Percentiles rank a stretch among this genome's conserved stretches.
Conservation (phyloP, 164 flowering plant species). For the Vitis rotundifolia region DNA sequence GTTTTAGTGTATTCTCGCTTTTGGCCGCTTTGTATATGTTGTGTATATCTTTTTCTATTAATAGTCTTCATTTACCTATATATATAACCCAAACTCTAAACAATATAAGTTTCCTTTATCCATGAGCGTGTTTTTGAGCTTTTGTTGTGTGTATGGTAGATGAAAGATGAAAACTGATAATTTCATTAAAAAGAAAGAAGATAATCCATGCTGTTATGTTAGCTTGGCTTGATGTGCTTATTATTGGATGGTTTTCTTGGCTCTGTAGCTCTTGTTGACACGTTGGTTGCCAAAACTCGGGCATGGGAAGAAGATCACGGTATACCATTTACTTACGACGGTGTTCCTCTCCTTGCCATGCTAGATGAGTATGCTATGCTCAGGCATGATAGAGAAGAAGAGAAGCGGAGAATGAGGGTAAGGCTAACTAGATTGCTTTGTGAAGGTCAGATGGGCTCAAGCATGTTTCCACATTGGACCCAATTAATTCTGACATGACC, state of each 20-base stretch:
- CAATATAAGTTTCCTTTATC: background rate
- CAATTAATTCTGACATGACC: background rate
- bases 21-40: too few relatives aligned
- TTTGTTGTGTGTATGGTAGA: background rate
- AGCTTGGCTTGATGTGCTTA: background rate
- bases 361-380: slow-evolving; percentile 95
- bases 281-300: slow-evolving; percentile 76
- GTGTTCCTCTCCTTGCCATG: slow-evolving; percentile 89
- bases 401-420: slow-evolving; percentile 87
- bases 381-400: slow-evolving; percentile 95
- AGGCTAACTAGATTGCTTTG: slow-evolving; percentile 7
- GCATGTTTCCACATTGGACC: too few relatives aligned
- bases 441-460: too few relatives aligned
- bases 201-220: background rate
- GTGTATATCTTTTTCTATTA: too few relatives aligned
- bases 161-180: background rate
- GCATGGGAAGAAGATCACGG: slow-evolving; percentile 93
- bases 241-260: slow-evolving; percentile 16
- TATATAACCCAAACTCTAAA: too few relatives aligned
- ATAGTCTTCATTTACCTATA: too few relatives aligned
- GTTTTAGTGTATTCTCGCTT: too few relatives aligned
- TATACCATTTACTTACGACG: slow-evolving; percentile 77
- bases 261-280: slow-evolving; percentile 40
- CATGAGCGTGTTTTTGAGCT: background rate
- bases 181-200: too few relatives aligned